Conservation (phyloP, 345 rosid genomes). For the Salix suchowensis region DNA sequence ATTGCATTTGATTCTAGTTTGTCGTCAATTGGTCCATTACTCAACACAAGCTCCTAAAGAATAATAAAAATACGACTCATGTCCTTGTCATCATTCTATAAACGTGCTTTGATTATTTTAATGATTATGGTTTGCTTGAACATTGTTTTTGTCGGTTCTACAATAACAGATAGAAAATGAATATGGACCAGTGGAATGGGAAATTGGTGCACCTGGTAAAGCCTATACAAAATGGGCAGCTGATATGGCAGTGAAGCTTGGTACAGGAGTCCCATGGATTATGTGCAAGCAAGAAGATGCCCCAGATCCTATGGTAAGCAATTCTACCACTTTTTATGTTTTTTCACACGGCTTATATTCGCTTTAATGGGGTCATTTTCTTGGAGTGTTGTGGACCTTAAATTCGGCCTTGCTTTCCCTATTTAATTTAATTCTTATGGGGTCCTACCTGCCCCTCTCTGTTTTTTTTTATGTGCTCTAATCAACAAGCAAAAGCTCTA, state of each 20-base stretch:
- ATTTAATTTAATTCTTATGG: not conserved
- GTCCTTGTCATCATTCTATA: slow-evolving; percentile 1
- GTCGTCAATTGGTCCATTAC: not conserved
- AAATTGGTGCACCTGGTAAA: slow-evolving; percentile 27
- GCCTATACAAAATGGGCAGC: slow-evolving; percentile 48
- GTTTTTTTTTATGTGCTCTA: not conserved
- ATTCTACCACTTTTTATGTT: not conserved
- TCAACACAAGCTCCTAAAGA: not conserved
- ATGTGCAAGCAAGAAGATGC: slow-evolving; percentile 57
- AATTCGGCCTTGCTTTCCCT: not conserved
- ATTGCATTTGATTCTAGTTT: not conserved
- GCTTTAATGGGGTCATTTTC: not conserved
- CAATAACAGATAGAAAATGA: slow-evolving; percentile 26
- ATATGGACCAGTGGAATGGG: slow-evolving; percentile 22
- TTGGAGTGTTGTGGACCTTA: not conserved
- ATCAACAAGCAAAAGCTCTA: not conserved
- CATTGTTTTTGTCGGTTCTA: too few relatives aligned
- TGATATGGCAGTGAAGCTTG: slow-evolving; percentile 41
- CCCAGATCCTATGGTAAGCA: slow-evolving; percentile 38
- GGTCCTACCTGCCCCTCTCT: not conserved
- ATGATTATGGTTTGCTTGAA: not conserved
- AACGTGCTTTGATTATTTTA: not conserved
- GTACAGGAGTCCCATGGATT: slow-evolving; percentile 51
- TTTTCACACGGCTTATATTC: not conserved
- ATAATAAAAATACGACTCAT: not conserved